phyloP scores from a whole-genome alignment of 352 stramenopile species.

The Globisporangium orthogonon region DNA sequence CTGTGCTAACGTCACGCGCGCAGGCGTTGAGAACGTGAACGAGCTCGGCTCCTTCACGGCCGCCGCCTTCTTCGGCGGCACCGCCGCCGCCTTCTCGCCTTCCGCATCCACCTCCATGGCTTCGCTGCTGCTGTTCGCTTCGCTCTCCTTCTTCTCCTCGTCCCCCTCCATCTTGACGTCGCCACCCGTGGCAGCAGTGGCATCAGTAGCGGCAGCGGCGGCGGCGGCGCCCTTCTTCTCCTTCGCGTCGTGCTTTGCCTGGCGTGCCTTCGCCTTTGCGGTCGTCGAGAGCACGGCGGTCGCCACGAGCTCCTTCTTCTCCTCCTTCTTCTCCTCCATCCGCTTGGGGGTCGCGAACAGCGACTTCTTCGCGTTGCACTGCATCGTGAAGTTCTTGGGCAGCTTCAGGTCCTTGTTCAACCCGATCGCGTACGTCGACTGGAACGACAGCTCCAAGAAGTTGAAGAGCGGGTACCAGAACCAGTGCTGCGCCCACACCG shows the following conservation, averaged over 20 bases:
- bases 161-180: slow-evolving; percentile 43
- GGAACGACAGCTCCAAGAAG: slow-evolving; percentile 96
- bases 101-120: slow-evolving; percentile 77
- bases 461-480: slow-evolving; percentile 99
- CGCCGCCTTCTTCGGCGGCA: slow-evolving; percentile 23
- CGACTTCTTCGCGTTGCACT: slow-evolving; percentile 93
- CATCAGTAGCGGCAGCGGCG: too few species aligned
- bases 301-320: slow-evolving; percentile 97
- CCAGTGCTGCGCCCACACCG: slow-evolving; percentile 98
- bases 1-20: slow-evolving; percentile 91
- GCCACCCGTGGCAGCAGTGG: slow-evolving; percentile 12
- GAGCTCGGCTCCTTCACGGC: slow-evolving; percentile 88
- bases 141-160: slow-evolving; percentile 46
- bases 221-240: slow-evolving; percentile 34
- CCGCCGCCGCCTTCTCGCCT: slow-evolving; percentile 33
- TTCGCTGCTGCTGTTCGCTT: slow-evolving; percentile 28
- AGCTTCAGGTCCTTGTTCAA: slow-evolving; percentile 98
- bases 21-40: slow-evolving; percentile 92
- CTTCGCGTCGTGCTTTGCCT: slow-evolving; percentile 90
- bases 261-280: slow-evolving; percentile 92
- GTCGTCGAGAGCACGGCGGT: slow-evolving; percentile 97
- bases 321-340: slow-evolving; percentile 98
- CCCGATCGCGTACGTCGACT: slow-evolving; percentile 94
- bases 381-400: slow-evolving; percentile 91
- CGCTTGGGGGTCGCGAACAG: slow-evolving; percentile 97